Evolutionary conservation across 78 protist species (phyloP), one percentile per base, ranked within the genome.

Genomic region (Creolimax fragrantissima): DNA sequence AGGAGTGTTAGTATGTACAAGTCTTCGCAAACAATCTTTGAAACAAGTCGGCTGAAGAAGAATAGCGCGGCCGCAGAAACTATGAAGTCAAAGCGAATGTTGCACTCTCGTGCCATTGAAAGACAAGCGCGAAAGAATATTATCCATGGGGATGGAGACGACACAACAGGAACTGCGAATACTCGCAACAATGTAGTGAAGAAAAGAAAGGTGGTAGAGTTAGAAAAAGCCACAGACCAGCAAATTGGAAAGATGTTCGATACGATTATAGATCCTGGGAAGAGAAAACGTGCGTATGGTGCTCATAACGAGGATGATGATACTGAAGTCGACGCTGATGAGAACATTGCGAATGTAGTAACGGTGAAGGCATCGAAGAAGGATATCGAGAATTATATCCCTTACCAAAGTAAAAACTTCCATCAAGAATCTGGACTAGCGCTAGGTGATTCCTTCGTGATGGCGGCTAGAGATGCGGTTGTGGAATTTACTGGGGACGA

Each of bases 21-120:
- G 41, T 95, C 94, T 24, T 41, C 90, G n/a, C 95, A 93, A 81
- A 94, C 97, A 17, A 92, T 95, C 0, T 94, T 95, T 3, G 97
- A 95, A 58, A 3, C 92, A 5, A 90, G 84, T 81, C 44, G 43
- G 17, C 43, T 44, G 83, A 85, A 37, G 4, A 37, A 42, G 41
- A 24, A 66, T 58, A 58, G 74, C 24, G 74, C 74, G 35, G 45
- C 67, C 43, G 89, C 45, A 24, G 37, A 86, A 5, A 43, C 85
- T 41, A 93, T 93, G 96, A 44, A 92, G 37, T 92, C 85, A 35
- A 89, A 84, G 81, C 45, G 94, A 84, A 81, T 88, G 81, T 3
- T 85, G 2, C 94, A 92, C 92, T 42, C 88, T 32, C 37, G 35
- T n/a, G 91, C 17, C 7, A 89, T 44, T 6, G 91, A 89, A 81